phyloP scores from a whole-genome alignment of 148 eudicot genomes.

The Chenopodium suecicum region DNA sequence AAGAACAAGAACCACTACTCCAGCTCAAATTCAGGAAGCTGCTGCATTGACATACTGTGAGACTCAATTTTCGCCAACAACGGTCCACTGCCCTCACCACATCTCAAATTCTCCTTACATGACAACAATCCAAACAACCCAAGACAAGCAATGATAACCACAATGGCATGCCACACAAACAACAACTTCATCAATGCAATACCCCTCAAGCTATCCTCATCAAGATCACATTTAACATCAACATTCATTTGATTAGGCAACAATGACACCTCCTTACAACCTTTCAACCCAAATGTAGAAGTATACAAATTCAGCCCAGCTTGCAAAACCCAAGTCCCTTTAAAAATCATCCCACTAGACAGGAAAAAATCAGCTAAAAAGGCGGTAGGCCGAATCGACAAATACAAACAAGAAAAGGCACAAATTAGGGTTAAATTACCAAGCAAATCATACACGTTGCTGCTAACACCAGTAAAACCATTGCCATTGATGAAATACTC shows the following conservation, averaged over 20 bases:
- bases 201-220: constrained; percentile 67
- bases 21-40: constrained; percentile 57
- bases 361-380: constrained; percentile 74
- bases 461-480: constrained; percentile 52
- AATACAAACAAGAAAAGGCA: constrained; percentile 60
- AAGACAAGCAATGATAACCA: constrained; percentile 44
- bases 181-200: constrained; percentile 65
- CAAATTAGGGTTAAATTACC: constrained; percentile 62
- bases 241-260: constrained; percentile 32
- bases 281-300: constrained; percentile 55
- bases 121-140: constrained; percentile 54
- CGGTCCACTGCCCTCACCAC: constrained; percentile 49
- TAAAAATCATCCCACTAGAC: constrained; percentile 59
- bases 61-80: constrained; percentile 56
- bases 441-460: constrained; percentile 41
- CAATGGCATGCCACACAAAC: constrained; percentile 63
- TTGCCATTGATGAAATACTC: constrained; percentile 53
- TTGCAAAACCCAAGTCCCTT: constrained; percentile 83
- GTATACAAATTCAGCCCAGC: constrained; percentile 66
- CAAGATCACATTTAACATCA: constrained; percentile 80
- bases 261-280: constrained; percentile 49
- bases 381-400: constrained; percentile 51
- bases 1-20: constrained; percentile 21
- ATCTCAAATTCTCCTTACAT: constrained; percentile 39
- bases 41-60: constrained; percentile 42